Evolutionary conservation across 73 alveolate genomes (phyloP).

Genomic region (Paramecium bursaria): DNA sequence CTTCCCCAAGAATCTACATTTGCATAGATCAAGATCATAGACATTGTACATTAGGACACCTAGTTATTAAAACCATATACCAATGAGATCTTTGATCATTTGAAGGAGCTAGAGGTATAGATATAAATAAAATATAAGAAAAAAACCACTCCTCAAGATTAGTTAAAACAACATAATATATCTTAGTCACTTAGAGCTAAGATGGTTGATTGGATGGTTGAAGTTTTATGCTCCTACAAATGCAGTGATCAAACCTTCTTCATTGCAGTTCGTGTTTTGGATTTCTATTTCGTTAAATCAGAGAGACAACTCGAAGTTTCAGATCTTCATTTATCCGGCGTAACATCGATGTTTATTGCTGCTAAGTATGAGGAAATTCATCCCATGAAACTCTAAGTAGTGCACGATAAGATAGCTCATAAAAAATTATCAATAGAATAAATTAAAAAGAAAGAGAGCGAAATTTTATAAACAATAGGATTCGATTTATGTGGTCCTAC

Average conservation of each 20-base stretch:
- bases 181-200: constrained; percentile 81
- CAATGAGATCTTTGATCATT: constrained; percentile 7
- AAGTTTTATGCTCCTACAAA: constrained; percentile 85
- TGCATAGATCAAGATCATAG: background rate
- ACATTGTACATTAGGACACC: constrained; percentile 1
- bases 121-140: background rate
- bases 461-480: constrained; percentile 45
- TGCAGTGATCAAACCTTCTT: constrained; percentile 82
- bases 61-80: background rate
- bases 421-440: constrained; percentile 52
- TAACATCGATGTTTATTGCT: constrained; percentile 89
- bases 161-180: constrained; percentile 71
- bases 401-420: constrained; percentile 63
- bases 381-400: constrained; percentile 83
- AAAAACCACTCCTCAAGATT: constrained; percentile 36
- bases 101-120: constrained; percentile 30
- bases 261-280: constrained; percentile 90
- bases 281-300: constrained; percentile 73
- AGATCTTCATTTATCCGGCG: constrained; percentile 83
- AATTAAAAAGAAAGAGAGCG: constrained; percentile 58
- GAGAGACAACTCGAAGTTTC: constrained; percentile 39
- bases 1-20: background rate
- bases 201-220: constrained; percentile 98
- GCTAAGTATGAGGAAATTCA: constrained; percentile 95
- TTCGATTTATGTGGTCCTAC: constrained; percentile 61